These are phyloP conservation scores for Paxillus rubicundulus DNA, from an alignment of 768 basidiomycete genomes.

Conservation along the genomic window DNA sequence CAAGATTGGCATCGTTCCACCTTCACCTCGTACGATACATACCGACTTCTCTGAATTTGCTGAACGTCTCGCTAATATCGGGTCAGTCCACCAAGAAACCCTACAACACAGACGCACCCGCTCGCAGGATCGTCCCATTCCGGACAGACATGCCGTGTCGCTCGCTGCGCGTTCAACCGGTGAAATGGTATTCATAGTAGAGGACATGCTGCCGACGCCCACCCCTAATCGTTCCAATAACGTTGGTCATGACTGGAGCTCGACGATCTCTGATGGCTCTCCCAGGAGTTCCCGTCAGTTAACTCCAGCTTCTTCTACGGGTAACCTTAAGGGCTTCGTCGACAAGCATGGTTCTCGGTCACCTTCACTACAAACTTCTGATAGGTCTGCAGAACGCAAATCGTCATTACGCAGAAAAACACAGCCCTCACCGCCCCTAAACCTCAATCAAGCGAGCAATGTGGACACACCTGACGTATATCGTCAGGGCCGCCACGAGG, in stretches of 20 bases:
- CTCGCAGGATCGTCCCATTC: slow-evolving; percentile 31
- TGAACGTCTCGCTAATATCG: slow-evolving; percentile 9
- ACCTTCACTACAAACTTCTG: not conserved
- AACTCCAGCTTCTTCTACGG: slow-evolving; percentile 32
- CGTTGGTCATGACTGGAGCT: slow-evolving; percentile 15
- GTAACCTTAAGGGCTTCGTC: slow-evolving; percentile 28
- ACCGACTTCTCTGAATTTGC: slow-evolving; percentile 14
- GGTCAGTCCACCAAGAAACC: slow-evolving; percentile 15
- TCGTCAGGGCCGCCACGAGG: slow-evolving; percentile 23
- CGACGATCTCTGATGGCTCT: slow-evolving; percentile 7
- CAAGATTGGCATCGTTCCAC: slow-evolving; percentile 31
- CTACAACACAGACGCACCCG: slow-evolving; percentile 28
- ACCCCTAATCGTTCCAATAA: slow-evolving; percentile 15
- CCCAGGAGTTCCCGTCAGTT: slow-evolving; percentile 18
- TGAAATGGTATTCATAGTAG: slow-evolving; percentile 17
- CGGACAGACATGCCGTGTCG: slow-evolving; percentile 32
- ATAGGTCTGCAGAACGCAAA: slow-evolving; percentile 10
- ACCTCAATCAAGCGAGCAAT: slow-evolving; percentile 10
- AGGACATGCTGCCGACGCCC: slow-evolving; percentile 30
- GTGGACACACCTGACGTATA: slow-evolving; percentile 14
- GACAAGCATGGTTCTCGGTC: slow-evolving; percentile 16
- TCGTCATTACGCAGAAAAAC: slow-evolving; percentile 21
- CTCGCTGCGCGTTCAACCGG: slow-evolving; percentile 30
- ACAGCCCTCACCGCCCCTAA: slow-evolving; percentile 32
- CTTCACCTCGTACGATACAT: slow-evolving; percentile 22